Conservation (phyloP, 2,329 filamentous ascomycete species). For the Aspergillus awamori region DNA sequence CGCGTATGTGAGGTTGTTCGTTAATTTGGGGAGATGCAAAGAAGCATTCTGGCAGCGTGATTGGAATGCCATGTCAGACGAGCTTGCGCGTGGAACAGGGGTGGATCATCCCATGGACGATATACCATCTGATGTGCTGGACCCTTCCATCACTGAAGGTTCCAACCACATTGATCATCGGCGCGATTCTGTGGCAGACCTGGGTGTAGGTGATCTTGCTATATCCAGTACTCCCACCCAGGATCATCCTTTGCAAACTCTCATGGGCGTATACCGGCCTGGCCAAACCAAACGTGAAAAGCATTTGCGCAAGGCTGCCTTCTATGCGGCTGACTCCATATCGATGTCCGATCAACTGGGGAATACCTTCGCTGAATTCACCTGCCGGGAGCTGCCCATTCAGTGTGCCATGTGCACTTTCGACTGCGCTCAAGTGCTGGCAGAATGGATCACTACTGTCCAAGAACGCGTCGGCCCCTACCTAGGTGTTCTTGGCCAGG, state of each 20-base stretch:
- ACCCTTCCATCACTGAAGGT: conserved; percentile 30
- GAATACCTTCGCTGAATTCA: conserved; percentile 80
- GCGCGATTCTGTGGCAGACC: conserved; percentile 40
- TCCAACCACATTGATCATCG: conserved; percentile 25
- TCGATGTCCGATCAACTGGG: conserved; percentile 85
- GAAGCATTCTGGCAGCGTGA: conserved; percentile 94
- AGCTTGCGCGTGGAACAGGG: conserved; percentile 76
- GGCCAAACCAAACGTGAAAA: conserved; percentile 72
- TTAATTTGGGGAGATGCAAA: conserved; percentile 88
- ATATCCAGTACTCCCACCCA: conserved; percentile 41
- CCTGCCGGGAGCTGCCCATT: conserved; percentile 80
- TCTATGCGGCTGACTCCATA: conserved; percentile 89
- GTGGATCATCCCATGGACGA: conserved; percentile 70
- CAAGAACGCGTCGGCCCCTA: conserved; percentile 93
- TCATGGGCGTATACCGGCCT: conserved; percentile 37
- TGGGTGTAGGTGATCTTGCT: conserved; percentile 40
- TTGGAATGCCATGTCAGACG: conserved; percentile 87
- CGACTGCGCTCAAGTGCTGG: conserved; percentile 90
- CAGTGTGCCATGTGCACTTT: conserved; percentile 91
- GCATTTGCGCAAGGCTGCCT: conserved; percentile 89
- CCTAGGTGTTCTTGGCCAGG: conserved; percentile 80
- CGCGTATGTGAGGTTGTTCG: conserved; percentile 88
- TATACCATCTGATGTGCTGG: conserved; percentile 32
- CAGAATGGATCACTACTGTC: conserved; percentile 90
- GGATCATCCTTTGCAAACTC: conserved; percentile 34